A percentile compares a stretch with the other conserved stretches of the same genome.
Evolutionary conservation across 176 grass and related monocot genomes (phyloP).

Genomic region (Zea luxurians): DNA sequence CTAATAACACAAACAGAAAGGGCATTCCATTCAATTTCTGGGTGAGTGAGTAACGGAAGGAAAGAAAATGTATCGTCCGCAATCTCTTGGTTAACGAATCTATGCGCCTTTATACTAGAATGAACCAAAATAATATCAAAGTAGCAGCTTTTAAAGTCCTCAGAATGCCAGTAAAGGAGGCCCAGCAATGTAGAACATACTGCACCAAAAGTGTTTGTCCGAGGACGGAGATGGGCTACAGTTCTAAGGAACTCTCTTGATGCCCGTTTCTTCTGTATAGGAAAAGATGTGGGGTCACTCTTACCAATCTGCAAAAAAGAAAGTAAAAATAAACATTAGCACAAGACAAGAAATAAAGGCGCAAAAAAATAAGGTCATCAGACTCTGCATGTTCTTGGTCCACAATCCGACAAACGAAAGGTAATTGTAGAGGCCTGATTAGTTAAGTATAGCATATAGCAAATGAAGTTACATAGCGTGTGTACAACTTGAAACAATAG

Average conservation of each 20-base stretch:
- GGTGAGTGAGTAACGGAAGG: not conserved
- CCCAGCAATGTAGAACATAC: constrained; percentile 48
- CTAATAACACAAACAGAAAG: not conserved
- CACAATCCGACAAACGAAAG: constrained; percentile 11
- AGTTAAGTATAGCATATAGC: constrained; percentile 8
- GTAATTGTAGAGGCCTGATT: not conserved
- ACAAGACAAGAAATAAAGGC: not conserved
- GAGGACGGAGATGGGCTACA: constrained; percentile 93
- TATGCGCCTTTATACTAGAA: constrained; percentile 17
- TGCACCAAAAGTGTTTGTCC: constrained; percentile 96
- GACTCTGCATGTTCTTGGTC: not conserved
- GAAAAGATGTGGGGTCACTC: constrained; percentile 83
- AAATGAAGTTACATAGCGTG: not conserved
- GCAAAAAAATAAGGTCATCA: not conserved
- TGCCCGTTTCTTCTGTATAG: constrained; percentile 92
- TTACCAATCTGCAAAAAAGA: constrained; percentile 77
- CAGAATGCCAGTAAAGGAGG: not conserved
- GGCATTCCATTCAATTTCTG: not conserved
- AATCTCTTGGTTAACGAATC: constrained; percentile 6
- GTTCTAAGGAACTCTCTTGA: constrained; percentile 92
- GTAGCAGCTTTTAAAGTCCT: not conserved
- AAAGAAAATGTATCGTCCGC: constrained; percentile 5
- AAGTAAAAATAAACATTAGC: constrained; percentile 30
- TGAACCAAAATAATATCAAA: constrained; percentile 9
- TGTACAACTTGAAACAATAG: not conserved